A percentile compares a stretch with the other conserved stretches of the same genome.
These are phyloP conservation scores for Diaporthe ilicicola DNA, from an alignment of 2,329 filamentous ascomycete genomes.

Conservation along the genomic window DNA sequence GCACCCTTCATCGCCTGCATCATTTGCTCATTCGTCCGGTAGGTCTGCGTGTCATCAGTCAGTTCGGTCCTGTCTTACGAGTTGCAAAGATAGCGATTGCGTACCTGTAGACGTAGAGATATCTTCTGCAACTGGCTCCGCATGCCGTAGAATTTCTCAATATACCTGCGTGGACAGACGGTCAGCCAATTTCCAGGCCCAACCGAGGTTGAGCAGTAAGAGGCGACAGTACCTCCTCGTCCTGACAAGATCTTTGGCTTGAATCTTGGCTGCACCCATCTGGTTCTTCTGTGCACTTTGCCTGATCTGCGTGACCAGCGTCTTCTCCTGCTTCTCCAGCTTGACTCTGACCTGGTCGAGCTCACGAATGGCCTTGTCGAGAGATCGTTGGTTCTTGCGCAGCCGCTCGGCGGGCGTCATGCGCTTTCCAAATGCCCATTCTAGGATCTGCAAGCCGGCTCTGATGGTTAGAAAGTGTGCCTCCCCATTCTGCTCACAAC, in stretches of 20 bases:
- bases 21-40: conserved; percentile 99
- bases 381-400: conserved; percentile 92
- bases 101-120: conserved; percentile 89
- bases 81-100: neutral
- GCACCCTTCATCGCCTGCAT: conserved; percentile 99
- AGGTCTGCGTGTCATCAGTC: conserved; percentile 69
- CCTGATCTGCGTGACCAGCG: conserved; percentile 94
- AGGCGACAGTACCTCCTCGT: conserved; percentile 73
- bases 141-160: conserved; percentile 99
- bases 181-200: conserved; percentile 11
- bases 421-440: conserved; percentile 99
- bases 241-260: conserved; percentile 94
- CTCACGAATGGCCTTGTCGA: conserved; percentile 97
- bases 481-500: neutral
- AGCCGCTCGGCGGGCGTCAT: conserved; percentile 95
- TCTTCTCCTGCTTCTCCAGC: conserved; percentile 98
- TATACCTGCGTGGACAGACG: conserved; percentile 66
- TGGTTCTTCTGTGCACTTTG: conserved; percentile 98
- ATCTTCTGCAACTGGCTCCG: conserved; percentile 96
- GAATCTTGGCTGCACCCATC: conserved; percentile 98
- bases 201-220: neutral
- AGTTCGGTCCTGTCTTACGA: neutral
- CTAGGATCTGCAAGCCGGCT: conserved; percentile 75
- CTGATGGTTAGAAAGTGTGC: conserved; percentile 36
- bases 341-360: conserved; percentile 95